These are phyloP conservation scores for Syzygium aromaticum DNA, from an alignment of 345 rosid species.

Conservation along the genomic window DNA sequence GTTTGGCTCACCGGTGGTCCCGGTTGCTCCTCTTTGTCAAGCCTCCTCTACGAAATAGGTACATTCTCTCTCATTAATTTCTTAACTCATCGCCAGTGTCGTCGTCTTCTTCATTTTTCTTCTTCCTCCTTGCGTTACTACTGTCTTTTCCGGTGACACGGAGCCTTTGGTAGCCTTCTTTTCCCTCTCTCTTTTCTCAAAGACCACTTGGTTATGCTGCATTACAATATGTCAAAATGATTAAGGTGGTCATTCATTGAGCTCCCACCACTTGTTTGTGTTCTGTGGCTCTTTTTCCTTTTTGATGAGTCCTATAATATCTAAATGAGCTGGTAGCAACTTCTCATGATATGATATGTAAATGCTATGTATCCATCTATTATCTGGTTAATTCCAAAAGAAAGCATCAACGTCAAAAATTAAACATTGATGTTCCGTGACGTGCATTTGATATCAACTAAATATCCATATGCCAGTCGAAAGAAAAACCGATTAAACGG, in stretches of 20 bases:
- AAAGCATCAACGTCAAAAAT: too few relatives aligned
- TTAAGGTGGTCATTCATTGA: background rate
- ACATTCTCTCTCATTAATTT: background rate
- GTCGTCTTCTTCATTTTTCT: background rate
- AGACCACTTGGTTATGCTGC: background rate
- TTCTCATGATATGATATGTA: background rate
- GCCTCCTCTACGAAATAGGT: constrained; percentile 13
- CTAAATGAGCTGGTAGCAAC: background rate
- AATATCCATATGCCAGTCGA: background rate
- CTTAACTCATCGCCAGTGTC: too few relatives aligned
- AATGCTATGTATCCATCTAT: too few relatives aligned
- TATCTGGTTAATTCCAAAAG: too few relatives aligned
- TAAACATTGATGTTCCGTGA: too few relatives aligned
- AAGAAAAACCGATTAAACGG: background rate
- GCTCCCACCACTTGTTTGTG: background rate
- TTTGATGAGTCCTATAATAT: background rate
- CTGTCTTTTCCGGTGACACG: background rate
- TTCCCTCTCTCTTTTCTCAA: background rate
- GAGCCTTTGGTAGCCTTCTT: background rate
- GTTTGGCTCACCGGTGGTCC: constrained; percentile 26
- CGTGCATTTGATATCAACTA: background rate
- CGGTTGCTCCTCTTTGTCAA: constrained; percentile 18
- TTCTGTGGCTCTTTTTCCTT: background rate
- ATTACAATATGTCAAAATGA: background rate
- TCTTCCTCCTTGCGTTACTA: background rate